Percentiles rank a stretch among this genome's conserved stretches.
Evolutionary conservation across 1,284 basidiomycete species (phyloP).

Genomic region (Phellinidium pouzarii): DNA sequence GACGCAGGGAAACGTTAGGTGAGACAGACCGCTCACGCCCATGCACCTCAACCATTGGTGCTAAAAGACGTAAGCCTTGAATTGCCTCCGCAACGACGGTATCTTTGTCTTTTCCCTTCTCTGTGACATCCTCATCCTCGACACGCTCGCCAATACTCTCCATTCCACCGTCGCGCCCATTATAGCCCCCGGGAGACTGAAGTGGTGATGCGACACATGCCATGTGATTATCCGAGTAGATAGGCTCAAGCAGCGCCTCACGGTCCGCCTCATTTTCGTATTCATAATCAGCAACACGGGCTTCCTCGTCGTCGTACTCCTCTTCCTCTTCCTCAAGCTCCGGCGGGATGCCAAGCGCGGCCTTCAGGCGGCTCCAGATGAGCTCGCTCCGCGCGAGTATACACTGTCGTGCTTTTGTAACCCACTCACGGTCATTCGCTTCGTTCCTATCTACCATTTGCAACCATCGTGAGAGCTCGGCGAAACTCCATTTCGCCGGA

Average conservation of each 20-base stretch:
- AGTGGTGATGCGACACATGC: constrained; percentile 18
- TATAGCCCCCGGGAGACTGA: constrained; percentile 1
- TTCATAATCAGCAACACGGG: constrained; percentile 19
- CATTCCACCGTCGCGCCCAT: constrained; percentile 20
- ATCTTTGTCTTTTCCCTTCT: constrained; percentile 18
- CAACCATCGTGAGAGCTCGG: constrained; percentile 27
- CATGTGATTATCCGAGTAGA: constrained; percentile 20
- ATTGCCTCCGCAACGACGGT: constrained; percentile 6
- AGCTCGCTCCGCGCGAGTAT: constrained; percentile 30
- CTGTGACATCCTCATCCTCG: constrained; percentile 20
- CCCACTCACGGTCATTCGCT: constrained; percentile 28
- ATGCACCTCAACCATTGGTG: constrained; percentile 17
- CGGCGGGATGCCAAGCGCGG: constrained; percentile 30
- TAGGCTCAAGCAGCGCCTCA: constrained; percentile 20
- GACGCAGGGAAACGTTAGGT: constrained; percentile 2
- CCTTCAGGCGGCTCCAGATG: constrained; percentile 30
- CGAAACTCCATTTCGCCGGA: constrained; percentile 28
- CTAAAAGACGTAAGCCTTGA: constrained; percentile 17
- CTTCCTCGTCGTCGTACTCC: constrained; percentile 23
- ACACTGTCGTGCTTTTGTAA: constrained; percentile 25
- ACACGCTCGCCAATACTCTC: constrained; percentile 25
- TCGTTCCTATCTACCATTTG: constrained; percentile 25
- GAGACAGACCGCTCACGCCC: constrained; percentile 15
- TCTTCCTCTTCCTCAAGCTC: constrained; percentile 26
- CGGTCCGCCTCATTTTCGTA: constrained; percentile 19